Conservation (phyloP, 441 rosid genomes). For the Monsonia emarginata region DNA sequence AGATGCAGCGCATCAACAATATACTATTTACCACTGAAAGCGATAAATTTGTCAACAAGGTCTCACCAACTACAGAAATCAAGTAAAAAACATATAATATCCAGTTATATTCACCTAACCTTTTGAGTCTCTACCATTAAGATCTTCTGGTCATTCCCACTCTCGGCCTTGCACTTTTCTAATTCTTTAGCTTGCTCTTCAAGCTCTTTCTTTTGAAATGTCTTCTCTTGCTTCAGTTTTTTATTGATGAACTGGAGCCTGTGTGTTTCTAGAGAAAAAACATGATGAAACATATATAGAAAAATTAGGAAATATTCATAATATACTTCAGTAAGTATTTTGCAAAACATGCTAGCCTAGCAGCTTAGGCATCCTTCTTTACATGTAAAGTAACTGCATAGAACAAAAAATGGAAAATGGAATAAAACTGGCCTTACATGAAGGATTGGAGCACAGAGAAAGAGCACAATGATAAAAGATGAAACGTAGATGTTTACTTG, state of each 20-base stretch:
- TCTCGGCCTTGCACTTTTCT: slow-evolving; percentile 13
- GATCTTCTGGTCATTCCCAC: neutral
- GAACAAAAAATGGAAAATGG: neutral
- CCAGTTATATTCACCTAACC: slow-evolving; percentile 10
- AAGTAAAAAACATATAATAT: too few species aligned
- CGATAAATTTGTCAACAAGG: too few species aligned
- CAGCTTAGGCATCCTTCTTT: neutral
- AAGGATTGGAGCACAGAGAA: neutral
- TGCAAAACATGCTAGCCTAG: neutral
- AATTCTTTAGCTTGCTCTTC: slow-evolving; percentile 1
- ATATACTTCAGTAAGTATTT: neutral
- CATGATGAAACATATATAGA: neutral
- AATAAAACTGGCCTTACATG: neutral
- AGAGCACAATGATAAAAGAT: too few species aligned
- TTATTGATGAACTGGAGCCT: slow-evolving; percentile 7
- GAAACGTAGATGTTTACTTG: too few species aligned
- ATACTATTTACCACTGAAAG: neutral
- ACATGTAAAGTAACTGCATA: neutral
- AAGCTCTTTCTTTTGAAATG: slow-evolving; percentile 10
- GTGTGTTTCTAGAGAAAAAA: slow-evolving; percentile 17
- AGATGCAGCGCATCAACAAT: neutral
- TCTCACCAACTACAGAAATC: too few species aligned
- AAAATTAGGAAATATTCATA: neutral
- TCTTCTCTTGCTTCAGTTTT: slow-evolving; percentile 5
- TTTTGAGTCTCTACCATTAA: slow-evolving; percentile 6